Evolutionary conservation across 352 stramenopile genomes (phyloP), one percentile per base, ranked within the genome.

Genomic region (Phytophthora europaea): DNA sequence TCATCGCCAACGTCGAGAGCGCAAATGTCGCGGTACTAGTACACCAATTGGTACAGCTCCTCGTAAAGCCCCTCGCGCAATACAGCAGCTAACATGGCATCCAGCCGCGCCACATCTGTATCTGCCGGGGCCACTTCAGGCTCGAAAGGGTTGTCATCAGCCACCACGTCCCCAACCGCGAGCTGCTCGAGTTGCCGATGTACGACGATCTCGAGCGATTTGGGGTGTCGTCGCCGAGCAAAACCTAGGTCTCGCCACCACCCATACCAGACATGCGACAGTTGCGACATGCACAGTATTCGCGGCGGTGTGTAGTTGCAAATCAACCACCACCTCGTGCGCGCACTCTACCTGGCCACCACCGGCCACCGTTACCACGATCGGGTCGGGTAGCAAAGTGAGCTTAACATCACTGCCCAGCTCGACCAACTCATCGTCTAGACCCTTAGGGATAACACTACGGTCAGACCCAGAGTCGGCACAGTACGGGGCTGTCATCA

Each of bases 221-320:
- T 56, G 2, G 45, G 43, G 58, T 65, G 26, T 43, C 7, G 34
- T 9, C 34, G 34, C 40, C 58, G n/a, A 55, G n/a, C 31, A 56
- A 47, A 16, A 48, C 48, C 40, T 65, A 43, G 7, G 26, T 43
- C 43, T 65, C 47, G n/a, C 47, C 47, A 10, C 28, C 59, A 34
- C 47, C 13, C 59, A 65, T 0, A 65, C 59, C 18, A 65, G 31
- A 20, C 45, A 65, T 57, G 45, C 48, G 60, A 66, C 60, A 52
- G 23, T 59, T 40, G 45, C 10, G 20, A 66, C 34, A 38, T 20
- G 13, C n/a, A 66, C 48, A 13, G 38, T 33, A 16, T 31, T 48
- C 1, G 48, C 48, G 23, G 31, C 33, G 2, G 34, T 66, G 3
- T 66, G 60, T 9, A 66, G 34, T 23, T 59, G 48, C 12, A 66